Base-by-base conservation (phyloP, 345 rosid genomes). In the Durio zibethinus region DNA sequence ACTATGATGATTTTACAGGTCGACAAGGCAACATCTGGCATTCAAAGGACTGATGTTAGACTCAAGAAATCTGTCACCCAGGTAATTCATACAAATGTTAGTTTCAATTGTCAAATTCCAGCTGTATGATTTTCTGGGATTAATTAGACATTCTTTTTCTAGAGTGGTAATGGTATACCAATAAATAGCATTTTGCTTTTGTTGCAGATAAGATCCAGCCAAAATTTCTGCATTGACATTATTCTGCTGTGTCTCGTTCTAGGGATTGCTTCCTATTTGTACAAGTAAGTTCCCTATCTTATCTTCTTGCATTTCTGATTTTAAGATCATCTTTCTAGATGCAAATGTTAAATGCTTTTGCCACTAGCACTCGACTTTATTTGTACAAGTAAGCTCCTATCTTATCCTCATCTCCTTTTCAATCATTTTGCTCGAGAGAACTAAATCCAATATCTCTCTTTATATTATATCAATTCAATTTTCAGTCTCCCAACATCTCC, bases 201-300 rank as follows among this genome's bases (percentile, higher is more conserved):
- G 31, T 65, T 83, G 54, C 88, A 91, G 99, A 61, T 91, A 77
- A 87, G 98, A 80, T 90, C 95, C 56, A 87, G 87, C 72, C 84
- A 86, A 69, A 94, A 94, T 85, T 85, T 93, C 87, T 89, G 87
- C 85, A 85, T 95, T n/a, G 97, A 91, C 84, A 88, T 90, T 80
- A 68, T 88, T 77, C 86, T 91, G 71, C 84, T 95, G 4, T 88
- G 91, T 69, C 85, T 94, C 21, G 79, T 95, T 77, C 86, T 93
- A 50, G 93, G 99, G 48, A 89, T 95, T 71, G 85, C 80, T 72
- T 83, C 89, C 65, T 90, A 93, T 84, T 69, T 95, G 76, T 91
- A 95, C 83, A 85, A 85, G 92, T 91, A 87, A 91, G 87, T 79
- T 82, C 47, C 59, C n/a, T 8, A 9, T 52, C 33, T 67, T 63